phyloP scores from a whole-genome alignment of 257 asterid genomes.

The Avicennia marina region DNA sequence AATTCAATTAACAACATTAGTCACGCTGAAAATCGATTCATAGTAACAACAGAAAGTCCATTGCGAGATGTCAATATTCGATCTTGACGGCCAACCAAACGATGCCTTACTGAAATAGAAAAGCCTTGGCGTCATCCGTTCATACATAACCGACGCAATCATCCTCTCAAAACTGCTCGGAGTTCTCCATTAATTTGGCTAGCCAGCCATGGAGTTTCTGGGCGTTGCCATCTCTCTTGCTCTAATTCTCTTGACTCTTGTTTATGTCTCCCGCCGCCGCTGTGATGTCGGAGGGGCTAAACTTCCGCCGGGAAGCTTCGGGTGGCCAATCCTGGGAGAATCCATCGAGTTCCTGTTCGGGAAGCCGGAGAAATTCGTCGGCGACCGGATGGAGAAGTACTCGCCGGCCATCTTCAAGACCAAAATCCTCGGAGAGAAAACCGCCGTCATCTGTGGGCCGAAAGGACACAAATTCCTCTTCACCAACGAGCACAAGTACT shows the following conservation, averaged over 20 bases:
- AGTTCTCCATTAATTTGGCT: neutral
- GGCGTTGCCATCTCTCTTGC: conserved; percentile 11
- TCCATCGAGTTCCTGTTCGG: conserved; percentile 37
- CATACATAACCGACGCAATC: too few species aligned
- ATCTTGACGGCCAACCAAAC: too few species aligned
- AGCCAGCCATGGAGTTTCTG: conserved; percentile 23
- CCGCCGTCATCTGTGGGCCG: conserved; percentile 48
- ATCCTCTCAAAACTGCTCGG: too few species aligned
- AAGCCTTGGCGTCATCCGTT: too few species aligned
- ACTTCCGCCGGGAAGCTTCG: conserved; percentile 59
- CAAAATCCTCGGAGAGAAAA: conserved; percentile 47
- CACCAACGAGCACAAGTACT: conserved; percentile 44
- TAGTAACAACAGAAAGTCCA: too few species aligned
- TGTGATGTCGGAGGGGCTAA: neutral
- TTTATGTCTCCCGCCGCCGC: conserved; percentile 1
- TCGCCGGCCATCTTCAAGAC: conserved; percentile 48
- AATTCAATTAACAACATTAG: too few species aligned
- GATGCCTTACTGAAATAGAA: too few species aligned
- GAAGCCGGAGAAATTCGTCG: conserved; percentile 45
- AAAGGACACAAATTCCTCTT: conserved; percentile 49
- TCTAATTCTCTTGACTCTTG: conserved; percentile 8
- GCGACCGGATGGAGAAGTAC: conserved; percentile 39
- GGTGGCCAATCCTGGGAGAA: conserved; percentile 53
- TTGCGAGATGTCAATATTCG: too few species aligned
- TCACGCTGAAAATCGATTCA: too few species aligned